Conservation (phyloP, 352 stramenopile species). For the Globisporangium nagaii region DNA sequence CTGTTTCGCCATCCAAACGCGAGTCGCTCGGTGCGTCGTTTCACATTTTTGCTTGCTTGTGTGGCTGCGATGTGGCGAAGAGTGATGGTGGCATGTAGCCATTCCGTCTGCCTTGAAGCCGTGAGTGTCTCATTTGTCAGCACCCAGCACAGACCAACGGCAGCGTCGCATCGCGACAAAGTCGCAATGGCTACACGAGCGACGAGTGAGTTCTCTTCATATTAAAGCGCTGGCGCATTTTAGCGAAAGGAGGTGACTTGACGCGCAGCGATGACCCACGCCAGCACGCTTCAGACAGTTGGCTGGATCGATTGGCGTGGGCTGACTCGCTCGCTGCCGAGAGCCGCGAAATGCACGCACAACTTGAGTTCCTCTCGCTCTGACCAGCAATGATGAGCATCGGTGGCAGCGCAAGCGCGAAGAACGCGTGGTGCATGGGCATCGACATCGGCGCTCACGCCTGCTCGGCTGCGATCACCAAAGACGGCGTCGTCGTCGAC, state of each 20-base stretch:
- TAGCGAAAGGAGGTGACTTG: conserved; percentile 3
- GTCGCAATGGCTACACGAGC: too few relatives aligned
- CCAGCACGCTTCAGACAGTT: neutral
- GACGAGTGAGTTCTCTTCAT: conserved; percentile 11
- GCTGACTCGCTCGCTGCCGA: neutral
- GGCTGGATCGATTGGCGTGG: neutral
- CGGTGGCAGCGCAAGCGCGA: neutral
- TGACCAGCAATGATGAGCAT: too few relatives aligned
- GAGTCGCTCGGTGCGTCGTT: neutral
- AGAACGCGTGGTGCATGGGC: neutral
- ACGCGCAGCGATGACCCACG: neutral
- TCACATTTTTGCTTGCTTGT: neutral
- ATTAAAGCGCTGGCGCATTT: too few relatives aligned
- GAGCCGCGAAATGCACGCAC: too few relatives aligned
- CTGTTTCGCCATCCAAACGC: too few relatives aligned
- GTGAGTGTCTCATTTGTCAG: too few relatives aligned
- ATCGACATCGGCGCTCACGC: conserved; percentile 9
- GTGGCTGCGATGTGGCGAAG: neutral
- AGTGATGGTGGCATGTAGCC: neutral
- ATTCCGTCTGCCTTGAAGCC: neutral
- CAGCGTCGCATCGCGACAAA: neutral
- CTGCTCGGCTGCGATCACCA: neutral
- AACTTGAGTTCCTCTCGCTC: too few relatives aligned
- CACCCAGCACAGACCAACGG: too few relatives aligned
- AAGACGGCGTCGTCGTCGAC: neutral